Evolutionary conservation across 108 stramenopile species (phyloP).

Genomic region (Cyclotella kingstonii): DNA sequence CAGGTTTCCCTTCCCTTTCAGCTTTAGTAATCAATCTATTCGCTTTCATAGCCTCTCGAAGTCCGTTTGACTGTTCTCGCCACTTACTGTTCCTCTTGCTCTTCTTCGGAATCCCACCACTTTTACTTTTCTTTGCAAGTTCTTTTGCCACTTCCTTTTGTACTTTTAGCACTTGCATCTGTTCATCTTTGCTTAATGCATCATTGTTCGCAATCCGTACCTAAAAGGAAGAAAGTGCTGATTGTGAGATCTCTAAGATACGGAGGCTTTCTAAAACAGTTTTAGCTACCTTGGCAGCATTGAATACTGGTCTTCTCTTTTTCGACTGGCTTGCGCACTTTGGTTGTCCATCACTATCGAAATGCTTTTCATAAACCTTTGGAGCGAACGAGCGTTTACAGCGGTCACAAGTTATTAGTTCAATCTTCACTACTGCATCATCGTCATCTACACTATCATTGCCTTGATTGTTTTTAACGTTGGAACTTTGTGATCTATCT

Average conservation of each 20-base stretch:
- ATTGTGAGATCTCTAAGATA: neutral
- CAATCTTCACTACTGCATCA: constrained; percentile 27
- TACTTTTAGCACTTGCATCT: constrained; percentile 20
- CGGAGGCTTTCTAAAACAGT: neutral
- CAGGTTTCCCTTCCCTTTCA: constrained; percentile 15
- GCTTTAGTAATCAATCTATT: constrained; percentile 9
- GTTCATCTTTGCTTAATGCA: constrained; percentile 35
- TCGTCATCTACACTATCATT: neutral
- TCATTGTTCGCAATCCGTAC: constrained; percentile 37
- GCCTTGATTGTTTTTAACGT: too few relatives aligned
- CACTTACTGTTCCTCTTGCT: constrained; percentile 36
- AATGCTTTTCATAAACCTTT: constrained; percentile 41
- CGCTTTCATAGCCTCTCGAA: constrained; percentile 46
- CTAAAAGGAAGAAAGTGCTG: neutral
- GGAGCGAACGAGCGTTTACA: constrained; percentile 44
- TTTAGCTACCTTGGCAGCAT: constrained; percentile 30
- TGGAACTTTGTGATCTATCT: too few relatives aligned
- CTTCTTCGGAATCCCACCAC: constrained; percentile 6
- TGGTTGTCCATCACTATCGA: constrained; percentile 38
- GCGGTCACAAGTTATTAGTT: constrained; percentile 26
- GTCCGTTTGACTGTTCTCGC: constrained; percentile 18
- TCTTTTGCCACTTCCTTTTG: constrained; percentile 33
- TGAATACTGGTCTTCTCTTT: constrained; percentile 38
- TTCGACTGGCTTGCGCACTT: constrained; percentile 23
- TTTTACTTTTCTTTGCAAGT: constrained; percentile 16